Evolutionary conservation across 768 basidiomycete genomes (phyloP).

Genomic region (Mycena amicta): DNA sequence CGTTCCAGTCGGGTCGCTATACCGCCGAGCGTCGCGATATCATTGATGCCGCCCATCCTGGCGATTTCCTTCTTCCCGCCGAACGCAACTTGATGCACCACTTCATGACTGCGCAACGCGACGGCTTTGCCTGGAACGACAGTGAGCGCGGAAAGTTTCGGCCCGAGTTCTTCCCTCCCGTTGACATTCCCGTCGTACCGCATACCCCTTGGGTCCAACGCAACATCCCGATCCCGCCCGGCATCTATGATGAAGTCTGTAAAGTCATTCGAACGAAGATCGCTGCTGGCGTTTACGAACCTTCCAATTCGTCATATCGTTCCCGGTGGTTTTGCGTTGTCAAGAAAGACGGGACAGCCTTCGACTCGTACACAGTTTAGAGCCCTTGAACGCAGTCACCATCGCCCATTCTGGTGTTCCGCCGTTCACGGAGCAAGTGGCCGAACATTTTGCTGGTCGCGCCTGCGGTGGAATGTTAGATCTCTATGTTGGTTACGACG

Average conservation of each 20-base stretch:
- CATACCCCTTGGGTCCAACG: slow-evolving; percentile 26
- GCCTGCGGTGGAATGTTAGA: slow-evolving; percentile 24
- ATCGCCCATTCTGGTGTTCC: slow-evolving; percentile 24
- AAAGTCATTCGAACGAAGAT: not conserved
- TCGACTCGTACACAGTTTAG: slow-evolving; percentile 28
- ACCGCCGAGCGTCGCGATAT: slow-evolving; percentile 7
- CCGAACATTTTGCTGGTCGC: slow-evolving; percentile 15
- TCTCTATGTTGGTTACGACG: slow-evolving; percentile 30
- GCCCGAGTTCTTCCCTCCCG: slow-evolving; percentile 25
- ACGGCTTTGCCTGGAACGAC: slow-evolving; percentile 23
- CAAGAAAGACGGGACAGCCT: slow-evolving; percentile 12
- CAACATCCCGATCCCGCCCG: not conserved
- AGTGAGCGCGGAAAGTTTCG: slow-evolving; percentile 21
- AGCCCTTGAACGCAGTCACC: slow-evolving; percentile 30
- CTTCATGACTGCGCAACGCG: slow-evolving; percentile 14
- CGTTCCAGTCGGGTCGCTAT: slow-evolving; percentile 1
- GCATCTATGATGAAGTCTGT: slow-evolving; percentile 1
- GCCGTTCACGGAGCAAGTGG: slow-evolving; percentile 17
- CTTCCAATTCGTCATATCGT: not conserved
- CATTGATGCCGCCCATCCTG: slow-evolving; percentile 7
- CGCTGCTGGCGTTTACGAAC: not conserved
- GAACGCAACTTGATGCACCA: slow-evolving; percentile 12
- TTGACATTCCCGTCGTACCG: slow-evolving; percentile 21
- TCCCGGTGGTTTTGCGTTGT: slow-evolving; percentile 2
- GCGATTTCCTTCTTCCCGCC: slow-evolving; percentile 18